Evolutionary conservation across 768 basidiomycete species (phyloP), one percentile per base, ranked within the genome.

Genomic region (Leccinum truebloodii): DNA sequence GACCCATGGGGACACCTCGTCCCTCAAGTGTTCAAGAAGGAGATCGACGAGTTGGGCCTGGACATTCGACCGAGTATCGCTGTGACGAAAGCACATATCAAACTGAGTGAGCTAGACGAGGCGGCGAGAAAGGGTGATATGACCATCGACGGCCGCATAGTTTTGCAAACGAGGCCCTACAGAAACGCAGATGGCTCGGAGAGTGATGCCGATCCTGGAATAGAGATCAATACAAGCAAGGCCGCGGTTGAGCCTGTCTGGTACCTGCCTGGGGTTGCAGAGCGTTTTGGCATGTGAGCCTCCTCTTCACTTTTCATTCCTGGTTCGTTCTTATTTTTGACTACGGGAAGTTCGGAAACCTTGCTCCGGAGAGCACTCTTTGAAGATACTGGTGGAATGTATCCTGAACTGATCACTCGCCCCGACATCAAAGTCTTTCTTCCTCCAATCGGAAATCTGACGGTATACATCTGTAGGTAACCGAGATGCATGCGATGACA

Each of bases 231-330:
- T 51, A 84, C 90, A n/a, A 88, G 86, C 71, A 98, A 98, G 77
- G 95, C 95, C 0, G 95, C 96, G 0, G 89, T 98, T 8, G 96
- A 98, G 70, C 96, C 95, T 0, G 95, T 98, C 14, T 98, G 95
- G 95, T 93, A 90, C 72, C 77, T 97, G 1, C 95, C 95, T 49
- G 94, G 94, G 12, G 87, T 98, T 2, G 96, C 96, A 0, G 90
- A 92, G 65, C 80, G 96, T n/a, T 94, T 98, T 67, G 90, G 88
- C 22, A 94, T 97, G 92, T 92, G 67, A 70, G 90, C 80, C 48
- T 12, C 59, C 20, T 16, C 14, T 8, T 32, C 14, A 18, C 22
- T 32, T 32, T 44, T 22, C 12, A 7, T 0, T 39, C 9, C 3
- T n/a, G 51, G 7, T 26, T 53, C 28, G 10, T 56, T 28, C 57